Conservation (phyloP, 768 basidiomycete genomes). For the Crassisporium funariophilum region DNA sequence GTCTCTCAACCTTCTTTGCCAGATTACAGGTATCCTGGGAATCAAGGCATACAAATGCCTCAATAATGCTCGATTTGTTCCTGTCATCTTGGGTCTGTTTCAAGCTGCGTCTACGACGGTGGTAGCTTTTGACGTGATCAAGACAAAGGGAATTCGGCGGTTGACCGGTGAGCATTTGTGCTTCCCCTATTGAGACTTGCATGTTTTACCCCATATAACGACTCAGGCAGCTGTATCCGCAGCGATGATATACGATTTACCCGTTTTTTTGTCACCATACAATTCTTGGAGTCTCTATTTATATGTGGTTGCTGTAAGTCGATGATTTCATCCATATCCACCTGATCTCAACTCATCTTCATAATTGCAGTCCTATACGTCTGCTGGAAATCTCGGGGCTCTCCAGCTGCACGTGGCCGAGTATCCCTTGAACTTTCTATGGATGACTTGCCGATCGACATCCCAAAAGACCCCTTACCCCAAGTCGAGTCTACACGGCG, state of each 20-base stretch:
- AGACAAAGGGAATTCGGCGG: conserved; percentile 41
- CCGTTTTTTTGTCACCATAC: conserved; percentile 46
- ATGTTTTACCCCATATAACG: conserved; percentile 4
- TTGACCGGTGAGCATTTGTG: conserved; percentile 47
- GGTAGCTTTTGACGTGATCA: conserved; percentile 42
- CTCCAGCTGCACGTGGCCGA: conserved; percentile 53
- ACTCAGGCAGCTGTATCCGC: conserved; percentile 51
- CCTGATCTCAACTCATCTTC: neutral
- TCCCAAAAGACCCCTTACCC: conserved; percentile 26
- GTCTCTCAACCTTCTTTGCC: neutral
- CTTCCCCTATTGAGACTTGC: neutral
- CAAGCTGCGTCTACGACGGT: conserved; percentile 44
- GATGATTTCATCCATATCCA: neutral
- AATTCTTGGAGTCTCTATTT: conserved; percentile 57
- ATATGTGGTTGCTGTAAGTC: conserved; percentile 62
- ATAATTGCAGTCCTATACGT: conserved; percentile 55
- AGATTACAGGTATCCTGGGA: conserved; percentile 67
- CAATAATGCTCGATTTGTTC: conserved; percentile 57
- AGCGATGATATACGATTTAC: conserved; percentile 36
- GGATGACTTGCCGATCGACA: conserved; percentile 39
- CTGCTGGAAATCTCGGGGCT: conserved; percentile 53
- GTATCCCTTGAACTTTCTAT: conserved; percentile 53
- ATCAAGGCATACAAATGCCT: conserved; percentile 69
- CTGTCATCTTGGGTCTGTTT: conserved; percentile 42
- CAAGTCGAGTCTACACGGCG: conserved; percentile 29